These are phyloP conservation scores for Crithidia fasciculata DNA, from an alignment of 208 protist genomes.

Conservation along the genomic window DNA sequence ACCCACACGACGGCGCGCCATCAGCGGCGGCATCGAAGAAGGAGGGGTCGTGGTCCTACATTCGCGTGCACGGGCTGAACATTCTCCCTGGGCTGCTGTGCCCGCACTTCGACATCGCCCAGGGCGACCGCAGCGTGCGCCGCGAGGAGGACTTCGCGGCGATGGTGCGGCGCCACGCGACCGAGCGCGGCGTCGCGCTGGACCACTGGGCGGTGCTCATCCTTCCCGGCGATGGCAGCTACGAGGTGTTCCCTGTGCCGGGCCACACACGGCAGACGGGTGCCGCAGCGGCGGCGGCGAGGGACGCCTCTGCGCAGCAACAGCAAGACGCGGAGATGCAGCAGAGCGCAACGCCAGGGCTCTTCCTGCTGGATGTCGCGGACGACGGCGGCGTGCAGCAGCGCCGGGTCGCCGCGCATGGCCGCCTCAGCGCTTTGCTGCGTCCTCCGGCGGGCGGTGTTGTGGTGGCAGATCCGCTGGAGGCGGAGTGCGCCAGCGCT, in stretches of 20 bases:
- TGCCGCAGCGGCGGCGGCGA: not conserved
- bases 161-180: conserved; percentile 87
- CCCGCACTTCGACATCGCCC: conserved; percentile 75
- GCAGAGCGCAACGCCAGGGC: conserved; percentile 20
- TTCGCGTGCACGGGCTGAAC: conserved; percentile 78
- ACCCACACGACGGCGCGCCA: conserved; percentile 3
- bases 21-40: conserved; percentile 2
- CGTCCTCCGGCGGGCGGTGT: conserved; percentile 46
- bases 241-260: conserved; percentile 58
- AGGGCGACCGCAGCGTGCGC: conserved; percentile 59
- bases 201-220: conserved; percentile 87
- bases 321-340: not conserved
- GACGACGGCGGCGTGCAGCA: conserved; percentile 24
- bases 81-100: conserved; percentile 84
- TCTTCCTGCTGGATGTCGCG: conserved; percentile 68
- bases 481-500: conserved; percentile 73
- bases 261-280: conserved; percentile 42
- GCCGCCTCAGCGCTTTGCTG: conserved; percentile 55
- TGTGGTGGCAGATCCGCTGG: conserved; percentile 70
- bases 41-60: conserved; percentile 67
- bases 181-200: conserved; percentile 81
- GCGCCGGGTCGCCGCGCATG: conserved; percentile 25
- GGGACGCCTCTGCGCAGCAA: too few relatives aligned
- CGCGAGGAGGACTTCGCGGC: conserved; percentile 75
- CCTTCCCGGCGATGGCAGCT: conserved; percentile 68